Evolutionary conservation across 1,139 yeast genomes (phyloP), one percentile per base, ranked within the genome.

Genomic region (Taphrina communis): DNA sequence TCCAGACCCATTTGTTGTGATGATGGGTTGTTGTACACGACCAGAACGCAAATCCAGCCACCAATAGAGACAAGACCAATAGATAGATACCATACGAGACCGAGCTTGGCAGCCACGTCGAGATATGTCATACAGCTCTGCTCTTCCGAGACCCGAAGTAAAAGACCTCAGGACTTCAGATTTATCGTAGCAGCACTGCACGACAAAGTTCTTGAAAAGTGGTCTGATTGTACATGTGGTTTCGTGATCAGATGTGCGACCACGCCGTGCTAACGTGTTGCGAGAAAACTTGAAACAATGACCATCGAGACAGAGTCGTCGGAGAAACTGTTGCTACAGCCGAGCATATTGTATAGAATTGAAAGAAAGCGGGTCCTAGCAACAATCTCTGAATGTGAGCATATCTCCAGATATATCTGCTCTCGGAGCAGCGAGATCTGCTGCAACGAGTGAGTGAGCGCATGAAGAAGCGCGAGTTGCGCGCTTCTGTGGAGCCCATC

Each of bases 21-120:
- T 39, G 42, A 41, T 19, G 38, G 17, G 8, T 35, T 38, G 53
- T 58, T 58, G 53, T 58, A 58, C 9, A 58, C 52, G 9, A 11
- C 8, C 6, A 25, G 62, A 2, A 44, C 35, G 25, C 62, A 58
- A 1, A 44, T 39, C 62, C 62, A 58, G 19, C 62, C 62, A 21
- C 42, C 53, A 42, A 58, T 9, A 6, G 62, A 58, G n/a, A 58
- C 14, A n/a, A 44, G 9, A 6, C 42, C 42, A 8, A 58, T 46
- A n/a, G 53, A 21, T 8, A 9, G 9, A 42, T 44, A 58, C 62
- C 62, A 58, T 6, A 19, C 50, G 12, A 56, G 46, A n/a, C 60
- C 60, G 48, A 56, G 8, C 9, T 41, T 39, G 9, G 50, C 48
- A 56, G 21, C 19, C 4, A 56, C 14, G 19, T 56, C 50, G 17